Percentiles rank a stretch among this genome's conserved stretches.
Evolutionary conservation across 139 green algal species (phyloP).

Genomic region (Dunaliella primolecta): DNA sequence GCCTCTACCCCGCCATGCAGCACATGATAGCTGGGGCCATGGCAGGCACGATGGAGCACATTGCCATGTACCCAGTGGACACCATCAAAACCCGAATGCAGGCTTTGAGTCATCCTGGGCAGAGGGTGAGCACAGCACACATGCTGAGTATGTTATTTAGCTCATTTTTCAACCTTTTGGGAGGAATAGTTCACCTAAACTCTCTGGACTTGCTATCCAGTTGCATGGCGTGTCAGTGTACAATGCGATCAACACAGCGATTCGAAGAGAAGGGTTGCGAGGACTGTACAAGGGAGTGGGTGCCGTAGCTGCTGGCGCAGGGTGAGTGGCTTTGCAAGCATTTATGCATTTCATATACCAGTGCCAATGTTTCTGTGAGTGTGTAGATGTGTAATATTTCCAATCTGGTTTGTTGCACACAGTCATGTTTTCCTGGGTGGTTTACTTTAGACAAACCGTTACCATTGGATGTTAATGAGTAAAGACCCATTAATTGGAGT

Average conservation of each 20-base stretch:
- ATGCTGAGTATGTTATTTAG: not conserved
- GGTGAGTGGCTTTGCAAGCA: too few relatives aligned
- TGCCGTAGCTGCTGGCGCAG: slow-evolving; percentile 65
- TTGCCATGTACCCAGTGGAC: slow-evolving; percentile 95
- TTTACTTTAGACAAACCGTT: too few relatives aligned
- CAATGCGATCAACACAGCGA: slow-evolving; percentile 51
- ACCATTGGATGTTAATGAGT: too few relatives aligned
- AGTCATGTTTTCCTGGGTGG: too few relatives aligned
- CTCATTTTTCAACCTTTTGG: not conserved
- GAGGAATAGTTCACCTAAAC: not conserved
- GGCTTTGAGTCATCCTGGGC: slow-evolving; percentile 81
- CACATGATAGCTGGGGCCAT: slow-evolving; percentile 84
- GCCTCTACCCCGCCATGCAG: slow-evolving; percentile 42
- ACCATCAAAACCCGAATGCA: slow-evolving; percentile 98
- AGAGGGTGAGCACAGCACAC: slow-evolving; percentile 59
- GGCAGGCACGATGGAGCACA: slow-evolving; percentile 93
- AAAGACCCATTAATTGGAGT: too few relatives aligned
- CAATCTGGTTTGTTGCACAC: too few relatives aligned
- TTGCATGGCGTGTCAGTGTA: slow-evolving; percentile 55
- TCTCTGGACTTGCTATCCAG: slow-evolving; percentile 38
- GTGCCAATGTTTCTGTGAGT: too few relatives aligned
- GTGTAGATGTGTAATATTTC: too few relatives aligned
- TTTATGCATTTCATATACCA: too few relatives aligned
- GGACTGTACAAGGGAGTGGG: slow-evolving; percentile 81
- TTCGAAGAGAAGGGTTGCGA: slow-evolving; percentile 68